These are phyloP conservation scores for Alternaria sp. DNA, from an alignment of 2,329 filamentous ascomycete species.

Conservation along the genomic window DNA sequence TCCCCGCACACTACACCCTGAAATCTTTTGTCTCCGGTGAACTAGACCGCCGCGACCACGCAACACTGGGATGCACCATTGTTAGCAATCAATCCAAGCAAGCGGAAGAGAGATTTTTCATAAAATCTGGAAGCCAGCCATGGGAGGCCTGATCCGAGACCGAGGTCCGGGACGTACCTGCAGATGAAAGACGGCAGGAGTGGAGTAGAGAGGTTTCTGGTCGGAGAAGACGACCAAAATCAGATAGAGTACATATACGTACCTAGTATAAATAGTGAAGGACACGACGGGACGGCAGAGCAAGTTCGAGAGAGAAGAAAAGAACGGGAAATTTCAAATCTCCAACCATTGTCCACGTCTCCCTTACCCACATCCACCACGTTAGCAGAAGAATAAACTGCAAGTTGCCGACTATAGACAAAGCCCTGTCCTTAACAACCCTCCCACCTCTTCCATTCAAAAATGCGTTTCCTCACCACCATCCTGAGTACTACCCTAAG, in stretches of 20 bases:
- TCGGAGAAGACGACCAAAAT: neutral
- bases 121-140: neutral
- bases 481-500: conserved; percentile 4
- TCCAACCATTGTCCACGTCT: neutral
- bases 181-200: neutral
- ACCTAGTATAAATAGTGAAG: conserved; percentile 3
- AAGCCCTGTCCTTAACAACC: neutral
- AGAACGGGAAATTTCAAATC: neutral
- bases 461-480: conserved; percentile 10
- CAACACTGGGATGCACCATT: neutral
- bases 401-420: neutral
- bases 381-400: neutral
- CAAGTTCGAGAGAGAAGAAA: neutral
- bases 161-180: conserved; percentile 3
- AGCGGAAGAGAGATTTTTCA: neutral
- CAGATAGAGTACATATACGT: neutral
- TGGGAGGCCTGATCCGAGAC: conserved; percentile 1
- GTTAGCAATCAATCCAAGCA: conserved; percentile 2
- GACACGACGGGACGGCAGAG: neutral
- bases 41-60: neutral
- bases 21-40: conserved; percentile 3
- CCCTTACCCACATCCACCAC: neutral
- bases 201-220: neutral
- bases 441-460: no score
- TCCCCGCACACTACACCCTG: conserved; percentile 7